Base-by-base conservation (phyloP, 257 asterid genomes). In the Solanum virginianum region DNA sequence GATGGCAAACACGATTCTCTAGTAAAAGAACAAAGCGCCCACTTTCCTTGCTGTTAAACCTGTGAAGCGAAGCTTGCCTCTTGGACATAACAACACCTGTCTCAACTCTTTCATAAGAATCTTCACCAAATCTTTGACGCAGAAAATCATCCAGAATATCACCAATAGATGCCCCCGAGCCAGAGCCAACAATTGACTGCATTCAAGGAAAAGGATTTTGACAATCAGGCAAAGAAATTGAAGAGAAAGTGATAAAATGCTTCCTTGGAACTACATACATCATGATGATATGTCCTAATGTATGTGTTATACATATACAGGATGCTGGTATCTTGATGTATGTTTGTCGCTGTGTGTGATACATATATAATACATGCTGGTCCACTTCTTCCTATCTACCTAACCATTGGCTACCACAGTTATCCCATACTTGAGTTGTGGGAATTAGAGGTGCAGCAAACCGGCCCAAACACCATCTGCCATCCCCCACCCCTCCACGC, bases 1-100 rank as follows among this genome's bases (percentile, higher is more conserved):
- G 84, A 47, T 91, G 66, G 89, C 98, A 93, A 82, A 96, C 98
- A 88, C 98, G 98, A 54, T 90, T 94, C 88, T 95, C 99, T 70
- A 95, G 89, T 77, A 96, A 91, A 87, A 96, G 89, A 85, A 92
- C 95, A 89, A 96, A 96, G 57, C 87, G 92, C 59, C 88, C 96
- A 80, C 87, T 80, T 86, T 90, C 95, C 88, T 88, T 92, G 86
- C 86, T 84, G 91, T 92, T 93, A 90, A 96, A 96, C 84, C 92
- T 92, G 85, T 87, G 86, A 85, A 91, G 87, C 84, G 94, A 93
- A 91, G 96, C 95, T 88, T 95, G 97, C 89, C 81, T 96, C 89
- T 92, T 92, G 81, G 88, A 32, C 84, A 80, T 83, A 81, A 26
- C 2, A 79, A 89, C 83, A 68, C 89, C 72, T 81, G 90, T 84